phyloP scores from a whole-genome alignment of 768 basidiomycete species.

The Russula dissimulans region DNA sequence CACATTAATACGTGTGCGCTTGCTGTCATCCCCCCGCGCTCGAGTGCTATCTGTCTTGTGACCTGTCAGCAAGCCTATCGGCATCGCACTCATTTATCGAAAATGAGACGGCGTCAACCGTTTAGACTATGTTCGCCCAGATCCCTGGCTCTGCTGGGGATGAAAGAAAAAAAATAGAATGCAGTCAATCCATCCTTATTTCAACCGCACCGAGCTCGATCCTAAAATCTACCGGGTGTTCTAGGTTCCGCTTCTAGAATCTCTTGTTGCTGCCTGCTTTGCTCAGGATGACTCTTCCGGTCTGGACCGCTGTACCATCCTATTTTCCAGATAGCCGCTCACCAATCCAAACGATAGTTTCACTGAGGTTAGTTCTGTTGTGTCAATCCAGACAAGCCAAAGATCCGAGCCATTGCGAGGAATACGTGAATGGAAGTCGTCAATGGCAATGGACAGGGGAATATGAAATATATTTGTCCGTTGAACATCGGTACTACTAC shows the following conservation, averaged over 20 bases:
- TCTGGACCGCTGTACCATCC: neutral
- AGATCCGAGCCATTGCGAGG: neutral
- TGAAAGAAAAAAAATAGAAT: neutral
- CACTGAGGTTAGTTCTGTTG: neutral
- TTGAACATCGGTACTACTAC: neutral
- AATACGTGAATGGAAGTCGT: neutral
- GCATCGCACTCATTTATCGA: neutral
- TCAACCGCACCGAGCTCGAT: neutral
- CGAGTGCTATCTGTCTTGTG: neutral
- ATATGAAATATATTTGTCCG: neutral
- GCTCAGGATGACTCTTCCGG: neutral
- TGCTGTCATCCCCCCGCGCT: neutral
- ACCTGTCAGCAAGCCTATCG: neutral
- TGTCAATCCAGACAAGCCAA: conserved; percentile 2
- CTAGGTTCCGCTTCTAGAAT: neutral
- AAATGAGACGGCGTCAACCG: neutral
- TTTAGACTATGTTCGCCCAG: neutral
- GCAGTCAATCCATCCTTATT: neutral
- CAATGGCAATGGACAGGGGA: neutral
- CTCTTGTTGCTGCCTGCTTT: neutral
- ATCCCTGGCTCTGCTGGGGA: neutral
- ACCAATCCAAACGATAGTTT: neutral
- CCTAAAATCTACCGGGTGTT: neutral
- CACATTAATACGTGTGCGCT: neutral
- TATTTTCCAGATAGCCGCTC: neutral